Evolutionary conservation across 192 early-diverging fungal species (phyloP), one percentile per base, ranked within the genome.

Genomic region (Kickxella alabastrina): DNA sequence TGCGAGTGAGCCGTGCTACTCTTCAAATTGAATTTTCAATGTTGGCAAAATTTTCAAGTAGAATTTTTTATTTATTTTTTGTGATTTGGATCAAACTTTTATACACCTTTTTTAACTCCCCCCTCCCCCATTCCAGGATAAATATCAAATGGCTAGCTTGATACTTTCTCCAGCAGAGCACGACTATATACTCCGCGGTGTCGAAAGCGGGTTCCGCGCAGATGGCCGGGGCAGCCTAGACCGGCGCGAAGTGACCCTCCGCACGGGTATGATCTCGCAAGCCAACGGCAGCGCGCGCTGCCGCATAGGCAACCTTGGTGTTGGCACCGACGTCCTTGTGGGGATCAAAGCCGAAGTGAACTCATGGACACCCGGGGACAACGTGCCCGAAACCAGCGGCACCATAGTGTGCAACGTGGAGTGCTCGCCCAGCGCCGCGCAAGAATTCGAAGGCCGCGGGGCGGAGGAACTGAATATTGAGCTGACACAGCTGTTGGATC

Each of bases 311-410:
- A 49, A 66, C 42, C 43, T 92, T 34, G 86, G 84, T 3, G 82
- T 83, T 26, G 92, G 90, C 10, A 92, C 93, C 0, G 91, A 94
- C 46, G 85, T 97, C 1, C 78, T 99, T 9, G 93, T 97, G 19
- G 94, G 96, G 14, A 82, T 99, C 54, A 99, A 97, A 64, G 91
- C 90, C 10, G 91, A 94, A 54, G 85, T 97, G 34, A 82, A 80
- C 49, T 71, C 80, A 10, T 73, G 81, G 42, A 62, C 83, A 8
- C 79, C 72, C 7, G 79, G 72, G 36, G 85, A 84, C 12, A 79
- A 69, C 27, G 85, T 83, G 50, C 79, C 78, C 19, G 83, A 68
- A 36, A 78, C 84, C 41, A 49, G 55, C 35, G 85, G 85, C 8
- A 57, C 79, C 3, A 79, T 99, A 22, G 63, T 87, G 10, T 93